Base-by-base conservation (phyloP, 2,329 filamentous ascomycete genomes). In the Phoma sp. region DNA sequence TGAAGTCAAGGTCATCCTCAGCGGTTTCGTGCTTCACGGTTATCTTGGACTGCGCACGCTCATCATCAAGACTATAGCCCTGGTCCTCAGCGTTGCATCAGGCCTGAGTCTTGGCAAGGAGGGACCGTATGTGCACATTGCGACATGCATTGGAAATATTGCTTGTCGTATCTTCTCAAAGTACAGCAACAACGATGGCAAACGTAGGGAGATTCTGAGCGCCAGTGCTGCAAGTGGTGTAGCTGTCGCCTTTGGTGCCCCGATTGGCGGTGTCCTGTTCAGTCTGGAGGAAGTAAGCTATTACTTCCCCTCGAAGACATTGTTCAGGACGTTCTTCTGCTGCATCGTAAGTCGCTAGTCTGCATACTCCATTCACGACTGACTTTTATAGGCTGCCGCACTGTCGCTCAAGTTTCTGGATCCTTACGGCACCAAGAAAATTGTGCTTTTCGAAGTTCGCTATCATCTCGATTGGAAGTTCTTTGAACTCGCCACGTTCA, bases 271-370 rank as follows among this genome's bases (percentile, higher is more conserved):
- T 47, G 92, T 97, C 1, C 82, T 98, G 2, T 98, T 98, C 75
- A 92, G 92, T 31, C 77, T 98, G 27, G 95, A 99, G 76, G 95
- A 98, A 82, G 93, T 98, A 59, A 88, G 91, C 64, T 98, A 98
- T 76, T 98, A 98, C 76, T 98, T 98, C 74, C 94, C 95, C 0
- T 92, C 94, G 6, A 98, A 99, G 78, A 98, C 94, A 0, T 84
- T 99, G 8, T 99, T 99, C 79, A 84, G 95, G 48, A 98, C 95
- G 0, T 99, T 99, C 76, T 98, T 98, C 77, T 98, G 94, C 80
- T 98, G 94, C 76, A 98, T 98, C 66, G 88, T 90, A 74, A 72
- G 78, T 76, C 24, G 0, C 10, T 6, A n/a, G 6, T 4, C 13
- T 33, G 3, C 19, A 8, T 19, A 21, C 10, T 10, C 37, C 12